phyloP scores from a whole-genome alignment of 2,329 filamentous ascomycete genomes.

The Amauroascus niger region DNA sequence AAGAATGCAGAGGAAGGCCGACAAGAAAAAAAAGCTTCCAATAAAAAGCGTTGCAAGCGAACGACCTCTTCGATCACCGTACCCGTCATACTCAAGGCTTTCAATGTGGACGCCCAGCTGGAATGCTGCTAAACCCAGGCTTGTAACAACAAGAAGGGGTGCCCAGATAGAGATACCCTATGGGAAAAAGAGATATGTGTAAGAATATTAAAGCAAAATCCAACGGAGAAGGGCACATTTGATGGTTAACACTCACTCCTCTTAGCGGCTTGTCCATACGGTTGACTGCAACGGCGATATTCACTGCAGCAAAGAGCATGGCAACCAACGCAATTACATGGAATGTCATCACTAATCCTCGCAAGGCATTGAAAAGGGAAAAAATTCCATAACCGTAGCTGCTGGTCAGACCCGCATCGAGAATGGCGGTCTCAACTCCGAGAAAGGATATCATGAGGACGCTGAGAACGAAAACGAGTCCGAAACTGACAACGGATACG shows the following conservation, averaged over 20 bases:
- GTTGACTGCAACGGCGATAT: background rate
- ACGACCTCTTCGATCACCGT: background rate
- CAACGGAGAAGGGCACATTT: background rate
- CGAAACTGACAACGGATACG: constrained; percentile 2
- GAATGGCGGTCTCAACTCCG: background rate
- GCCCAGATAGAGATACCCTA: constrained; percentile 4
- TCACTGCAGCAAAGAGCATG: background rate
- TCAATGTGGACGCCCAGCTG: background rate
- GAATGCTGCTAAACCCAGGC: background rate
- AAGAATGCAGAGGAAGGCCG: constrained; percentile 1
- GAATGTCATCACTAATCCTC: background rate
- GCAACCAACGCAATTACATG: constrained; percentile 8
- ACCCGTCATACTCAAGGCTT: background rate
- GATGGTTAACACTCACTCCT: background rate
- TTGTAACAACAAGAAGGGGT: background rate
- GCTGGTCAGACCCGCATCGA: background rate
- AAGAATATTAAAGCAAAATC: background rate
- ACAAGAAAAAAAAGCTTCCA: background rate
- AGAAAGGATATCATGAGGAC: constrained; percentile 6
- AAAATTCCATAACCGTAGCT: background rate
- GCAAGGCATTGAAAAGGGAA: background rate
- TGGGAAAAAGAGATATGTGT: background rate
- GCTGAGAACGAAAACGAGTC: constrained; percentile 9
- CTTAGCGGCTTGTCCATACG: background rate
- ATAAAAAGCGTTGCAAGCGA: background rate